Evolutionary conservation across 2,329 filamentous ascomycete species (phyloP).

Genomic region (Fusarium sp.): DNA sequence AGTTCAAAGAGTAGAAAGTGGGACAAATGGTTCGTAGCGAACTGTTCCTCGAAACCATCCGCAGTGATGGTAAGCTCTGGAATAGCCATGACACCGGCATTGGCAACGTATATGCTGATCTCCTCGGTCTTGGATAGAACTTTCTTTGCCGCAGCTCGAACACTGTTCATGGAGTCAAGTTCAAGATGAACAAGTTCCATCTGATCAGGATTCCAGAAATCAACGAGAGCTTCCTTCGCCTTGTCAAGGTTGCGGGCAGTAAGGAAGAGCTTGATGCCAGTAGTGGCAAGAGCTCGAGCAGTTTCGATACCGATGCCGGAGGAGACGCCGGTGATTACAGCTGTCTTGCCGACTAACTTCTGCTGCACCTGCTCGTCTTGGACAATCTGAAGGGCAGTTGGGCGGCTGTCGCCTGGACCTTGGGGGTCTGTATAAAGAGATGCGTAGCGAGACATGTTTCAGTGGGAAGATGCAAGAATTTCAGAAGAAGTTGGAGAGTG

Average conservation of each 20-base stretch:
- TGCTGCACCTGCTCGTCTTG: constrained; percentile 8
- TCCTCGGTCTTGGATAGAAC: constrained; percentile 8
- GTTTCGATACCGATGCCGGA: constrained; percentile 62
- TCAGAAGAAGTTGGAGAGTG: accelerated
- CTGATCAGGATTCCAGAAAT: constrained; percentile 25
- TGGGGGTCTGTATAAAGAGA: constrained; percentile 3
- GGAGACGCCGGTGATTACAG: constrained; percentile 47
- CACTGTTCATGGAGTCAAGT: constrained; percentile 35
- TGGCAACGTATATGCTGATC: constrained; percentile 32
- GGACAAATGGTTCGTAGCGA: constrained; percentile 35
- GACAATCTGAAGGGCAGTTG: constrained; percentile 11
- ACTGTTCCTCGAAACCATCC: constrained; percentile 38
- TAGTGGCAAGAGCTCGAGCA: constrained; percentile 57
- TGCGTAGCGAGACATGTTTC: constrained; percentile 12
- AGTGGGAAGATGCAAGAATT: too few species aligned
- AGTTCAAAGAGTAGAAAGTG: constrained; percentile 38
- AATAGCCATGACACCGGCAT: constrained; percentile 42
- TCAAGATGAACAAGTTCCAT: constrained; percentile 44
- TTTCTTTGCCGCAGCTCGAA: not conserved
- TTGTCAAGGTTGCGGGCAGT: constrained; percentile 41
- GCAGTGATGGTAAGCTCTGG: constrained; percentile 11
- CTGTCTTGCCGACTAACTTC: constrained; percentile 2
- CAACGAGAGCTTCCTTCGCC: constrained; percentile 22
- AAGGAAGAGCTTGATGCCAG: constrained; percentile 48
- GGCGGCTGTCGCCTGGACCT: constrained; percentile 9